Base-by-base conservation (phyloP, 257 asterid genomes). In the Coffea eugenioides region DNA sequence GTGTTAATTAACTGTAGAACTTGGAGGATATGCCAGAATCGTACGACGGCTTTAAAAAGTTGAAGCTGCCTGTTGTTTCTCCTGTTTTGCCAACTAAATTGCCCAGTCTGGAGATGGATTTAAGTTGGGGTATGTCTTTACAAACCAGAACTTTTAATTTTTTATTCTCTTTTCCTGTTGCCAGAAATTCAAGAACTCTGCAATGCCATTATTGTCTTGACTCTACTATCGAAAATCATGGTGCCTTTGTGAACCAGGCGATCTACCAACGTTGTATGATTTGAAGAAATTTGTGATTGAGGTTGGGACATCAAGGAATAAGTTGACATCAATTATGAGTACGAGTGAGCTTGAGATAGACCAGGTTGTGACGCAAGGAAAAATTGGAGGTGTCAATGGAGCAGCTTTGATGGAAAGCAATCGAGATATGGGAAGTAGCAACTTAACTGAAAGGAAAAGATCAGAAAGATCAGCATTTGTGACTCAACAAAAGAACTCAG, bases 61-160 rank as follows among this genome's bases (percentile, higher is more conserved):
- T 88, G 70, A 90, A 87, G 82, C 79, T 83, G 45, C 91, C 92
- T 65, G 80, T 88, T 78, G 84, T 78, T 77, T 72, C 92, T 73
- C 86, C 94, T 70, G 82, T 86, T 75, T 78, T 54, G 73, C 82
- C 90, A 61, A 90, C 92, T 46, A 76, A 83, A 74, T 76, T 93
- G 73, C 87, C 92, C 48, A 88, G 75, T 70, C 73, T 81, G 4
- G 74, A 52, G 62, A 79, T 81, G 84, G 83, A 88, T 81, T 83
- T 88, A 81, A 74, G 87, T 13, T 94, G 97, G 94, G 98, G 98
- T 93, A 86, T 82, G 90, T 76, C 66, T n/a, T 71, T 4, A 36
- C 57, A 39, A 70, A 39, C 4, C 48, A 31, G 51, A 25, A 77
- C 73, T 66, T 68, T 10, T 51, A 18, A 43, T 25, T 48, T 16